Percentiles rank a stretch among this genome's conserved stretches.
Conservation (phyloP, 2,329 filamentous ascomycete species). For the Verticillium albo-atrum region DNA sequence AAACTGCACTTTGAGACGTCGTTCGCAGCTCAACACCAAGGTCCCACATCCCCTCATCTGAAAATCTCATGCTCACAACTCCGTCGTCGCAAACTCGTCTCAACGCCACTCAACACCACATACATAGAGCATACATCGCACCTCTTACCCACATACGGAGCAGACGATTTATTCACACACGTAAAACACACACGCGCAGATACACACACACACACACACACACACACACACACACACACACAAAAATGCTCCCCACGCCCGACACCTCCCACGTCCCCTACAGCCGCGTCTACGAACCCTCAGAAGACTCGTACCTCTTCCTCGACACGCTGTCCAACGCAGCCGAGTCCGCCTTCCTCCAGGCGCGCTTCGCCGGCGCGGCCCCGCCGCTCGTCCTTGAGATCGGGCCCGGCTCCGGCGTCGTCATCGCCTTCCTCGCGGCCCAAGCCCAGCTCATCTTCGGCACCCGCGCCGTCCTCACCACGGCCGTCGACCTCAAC, state of each 20-base stretch:
- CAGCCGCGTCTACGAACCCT: conserved; percentile 86
- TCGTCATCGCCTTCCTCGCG: conserved; percentile 84
- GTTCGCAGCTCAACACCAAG: neutral
- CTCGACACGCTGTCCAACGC: conserved; percentile 81
- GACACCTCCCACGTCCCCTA: conserved; percentile 89
- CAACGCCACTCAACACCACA: neutral
- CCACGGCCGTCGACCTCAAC: conserved; percentile 81
- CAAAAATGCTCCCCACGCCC: conserved; percentile 81
- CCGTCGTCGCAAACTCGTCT: neutral
- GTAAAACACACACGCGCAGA: neutral
- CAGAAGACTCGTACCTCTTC: conserved; percentile 92
- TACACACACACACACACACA: too few relatives aligned
- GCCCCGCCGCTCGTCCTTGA: conserved; percentile 72
- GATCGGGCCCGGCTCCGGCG: conserved; percentile 85
- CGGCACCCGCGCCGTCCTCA: conserved; percentile 63
- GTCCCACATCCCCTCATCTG: neutral
- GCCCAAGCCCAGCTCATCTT: conserved; percentile 72
- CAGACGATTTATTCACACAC: too few relatives aligned
- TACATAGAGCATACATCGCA: too few relatives aligned
- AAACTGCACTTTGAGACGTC: neutral
- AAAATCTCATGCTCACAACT: neutral
- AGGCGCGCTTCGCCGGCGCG: conserved; percentile 50
- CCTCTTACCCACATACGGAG: too few relatives aligned
- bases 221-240: neutral
- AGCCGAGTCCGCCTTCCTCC: conserved; percentile 66